Conservation (phyloP, 1,284 basidiomycete genomes). For the Cutaneotrichosporon dermatis region DNA sequence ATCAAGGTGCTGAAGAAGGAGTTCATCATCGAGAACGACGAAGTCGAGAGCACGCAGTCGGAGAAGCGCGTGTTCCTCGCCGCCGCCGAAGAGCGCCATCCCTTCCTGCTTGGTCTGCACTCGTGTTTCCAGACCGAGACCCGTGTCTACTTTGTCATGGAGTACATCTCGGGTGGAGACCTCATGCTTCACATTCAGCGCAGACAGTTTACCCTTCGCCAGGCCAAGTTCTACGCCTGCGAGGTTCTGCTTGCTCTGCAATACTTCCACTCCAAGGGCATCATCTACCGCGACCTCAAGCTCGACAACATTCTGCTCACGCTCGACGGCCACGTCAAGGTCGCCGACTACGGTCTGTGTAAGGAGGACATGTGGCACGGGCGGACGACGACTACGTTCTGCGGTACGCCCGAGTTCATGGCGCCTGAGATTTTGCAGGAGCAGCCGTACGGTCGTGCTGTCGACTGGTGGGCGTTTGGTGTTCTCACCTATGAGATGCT, state of each 20-base stretch:
- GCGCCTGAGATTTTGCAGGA: constrained; percentile 98
- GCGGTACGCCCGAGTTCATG: constrained; percentile 99
- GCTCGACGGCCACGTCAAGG: constrained; percentile 95
- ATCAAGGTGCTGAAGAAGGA: constrained; percentile 99
- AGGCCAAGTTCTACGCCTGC: constrained; percentile 98
- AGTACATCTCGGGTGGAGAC: constrained; percentile 72
- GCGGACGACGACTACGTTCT: constrained; percentile 97
- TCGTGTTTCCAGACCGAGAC: constrained; percentile 99
- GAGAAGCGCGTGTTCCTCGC: constrained; percentile 98
- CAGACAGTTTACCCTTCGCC: constrained; percentile 71
- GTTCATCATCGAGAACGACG: constrained; percentile 99
- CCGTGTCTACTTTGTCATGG: constrained; percentile 81
- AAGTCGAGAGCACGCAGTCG: constrained; percentile 98
- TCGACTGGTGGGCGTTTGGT: constrained; percentile 99
- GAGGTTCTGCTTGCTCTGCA: constrained; percentile 94
- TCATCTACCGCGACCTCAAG: constrained; percentile 92
- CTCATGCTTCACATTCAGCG: constrained; percentile 78
- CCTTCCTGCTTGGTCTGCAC: constrained; percentile 92
- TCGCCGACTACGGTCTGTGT: constrained; percentile 98
- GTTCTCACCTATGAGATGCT: constrained; percentile 99
- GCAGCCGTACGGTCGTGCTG: constrained; percentile 95
- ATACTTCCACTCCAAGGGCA: constrained; percentile 97
- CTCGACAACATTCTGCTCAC: constrained; percentile 97
- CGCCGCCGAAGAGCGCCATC: constrained; percentile 92
- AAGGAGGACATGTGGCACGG: constrained; percentile 99